phyloP scores from a whole-genome alignment of 306 rosid genomes.

The Vigna hirtella region DNA sequence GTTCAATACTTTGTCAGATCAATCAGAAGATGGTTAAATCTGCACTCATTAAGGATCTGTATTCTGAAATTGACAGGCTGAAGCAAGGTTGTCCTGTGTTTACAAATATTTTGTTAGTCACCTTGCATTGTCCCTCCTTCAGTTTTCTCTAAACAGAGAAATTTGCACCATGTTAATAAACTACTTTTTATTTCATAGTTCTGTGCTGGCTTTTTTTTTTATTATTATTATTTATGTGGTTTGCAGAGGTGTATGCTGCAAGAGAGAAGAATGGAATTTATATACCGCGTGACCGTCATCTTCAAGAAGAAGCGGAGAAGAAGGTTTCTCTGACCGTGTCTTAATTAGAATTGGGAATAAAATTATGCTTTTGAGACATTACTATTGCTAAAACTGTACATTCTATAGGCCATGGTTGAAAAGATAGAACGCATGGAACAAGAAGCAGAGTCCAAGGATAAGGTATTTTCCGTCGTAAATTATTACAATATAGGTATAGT shows the following conservation, averaged over 20 bases:
- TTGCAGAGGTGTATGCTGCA: slow-evolving; percentile 93
- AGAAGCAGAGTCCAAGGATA: slow-evolving; percentile 89
- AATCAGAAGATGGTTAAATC: slow-evolving; percentile 99
- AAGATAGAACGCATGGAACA: slow-evolving; percentile 96
- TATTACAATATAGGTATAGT: slow-evolving; percentile 31
- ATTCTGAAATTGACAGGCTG: slow-evolving; percentile 92
- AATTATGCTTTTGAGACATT: slow-evolving; percentile 33
- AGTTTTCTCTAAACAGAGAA: slow-evolving; percentile 7
- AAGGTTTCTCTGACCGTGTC: slow-evolving; percentile 61
- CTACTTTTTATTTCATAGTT: slow-evolving; percentile 19
- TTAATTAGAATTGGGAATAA: slow-evolving; percentile 24
- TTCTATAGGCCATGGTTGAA: slow-evolving; percentile 89
- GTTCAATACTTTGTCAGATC: slow-evolving; percentile 60
- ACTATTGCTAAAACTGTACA: slow-evolving; percentile 35
- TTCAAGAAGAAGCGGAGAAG: slow-evolving; percentile 94
- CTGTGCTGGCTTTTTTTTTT: slow-evolving; percentile 26
- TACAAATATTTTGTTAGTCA: slow-evolving; percentile 34
- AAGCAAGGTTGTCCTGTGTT: slow-evolving; percentile 81
- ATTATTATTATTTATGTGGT: neutral
- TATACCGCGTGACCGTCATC: slow-evolving; percentile 99
- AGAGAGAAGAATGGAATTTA: slow-evolving; percentile 99
- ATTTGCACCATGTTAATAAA: neutral
- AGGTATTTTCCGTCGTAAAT: slow-evolving; percentile 61
- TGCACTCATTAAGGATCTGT: slow-evolving; percentile 94
- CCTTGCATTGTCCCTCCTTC: slow-evolving; percentile 10